Evolutionary conservation across 2,329 filamentous ascomycete species (phyloP), one percentile per base, ranked within the genome.

Genomic region (Phialemonium atrogriseum): DNA sequence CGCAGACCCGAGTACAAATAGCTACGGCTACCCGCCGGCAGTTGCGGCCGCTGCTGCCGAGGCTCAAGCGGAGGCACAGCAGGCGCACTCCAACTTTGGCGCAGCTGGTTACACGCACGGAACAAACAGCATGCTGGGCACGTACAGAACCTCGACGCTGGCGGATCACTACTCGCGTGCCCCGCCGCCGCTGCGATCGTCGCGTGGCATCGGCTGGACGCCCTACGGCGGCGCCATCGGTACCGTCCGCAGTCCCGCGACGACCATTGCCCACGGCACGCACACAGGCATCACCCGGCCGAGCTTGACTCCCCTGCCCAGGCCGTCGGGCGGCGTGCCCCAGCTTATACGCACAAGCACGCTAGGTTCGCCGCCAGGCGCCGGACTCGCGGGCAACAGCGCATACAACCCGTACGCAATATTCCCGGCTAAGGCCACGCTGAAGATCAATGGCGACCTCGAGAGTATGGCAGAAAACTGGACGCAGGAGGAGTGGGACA

Each of bases 381-480:
- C 56, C 10, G 49, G 47, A 35, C 39, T 54, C 21, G 44, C 52
- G 27, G 49, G 56, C 26, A 56, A 61, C 4, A 64, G 68, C 11
- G 52, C 56, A 2, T 84, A 87, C 58, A 85, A 87, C 45, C 81
- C 82, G 1, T 88, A 94, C 50, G 73, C 79, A 4, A 73, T 89
- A 43, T 89, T 88, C 50, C 80, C 85, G 11, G 75, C 77, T 50
- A 95, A 94, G 61, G 91, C 88, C 0, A 66, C 81, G 12, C 65
- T 96, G 18, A 86, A 91, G 49, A 81, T 96, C 37, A 74, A 82
- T 33, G 88, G 88, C 13, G 84, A 95, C 48, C 70, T 98, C 28
- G 78, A 87, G 31, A 64, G 68, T 7, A 95, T 96, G 89, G 77
- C 78, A 0, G 73, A 82, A 40, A 73, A 78, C 39, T 98, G 91